Conservation (phyloP, 305 asterid genomes). For the Galium porrigens region DNA sequence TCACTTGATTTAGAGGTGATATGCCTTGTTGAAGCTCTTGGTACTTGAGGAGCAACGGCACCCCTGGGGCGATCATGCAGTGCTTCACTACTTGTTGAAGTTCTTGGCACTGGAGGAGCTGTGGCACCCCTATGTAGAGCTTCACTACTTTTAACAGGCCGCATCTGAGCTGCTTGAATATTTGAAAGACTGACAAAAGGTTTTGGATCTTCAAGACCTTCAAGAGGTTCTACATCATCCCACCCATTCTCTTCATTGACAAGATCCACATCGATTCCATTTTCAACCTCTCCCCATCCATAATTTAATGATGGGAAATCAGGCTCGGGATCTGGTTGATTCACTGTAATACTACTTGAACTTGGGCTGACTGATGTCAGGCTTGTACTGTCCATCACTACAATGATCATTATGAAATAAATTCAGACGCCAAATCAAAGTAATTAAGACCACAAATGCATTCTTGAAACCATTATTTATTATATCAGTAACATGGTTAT, state of each 20-base stretch:
- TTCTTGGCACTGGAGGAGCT: conserved; percentile 30
- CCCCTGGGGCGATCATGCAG: conserved; percentile 51
- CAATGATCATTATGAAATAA: conserved; percentile 20
- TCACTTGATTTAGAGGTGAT: conserved; percentile 33
- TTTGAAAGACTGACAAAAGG: conserved; percentile 66
- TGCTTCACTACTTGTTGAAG: conserved; percentile 27
- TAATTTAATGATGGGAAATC: conserved; percentile 67
- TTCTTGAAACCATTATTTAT: not conserved
- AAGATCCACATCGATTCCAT: conserved; percentile 43
- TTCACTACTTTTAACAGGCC: conserved; percentile 38
- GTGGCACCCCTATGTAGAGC: conserved; percentile 50
- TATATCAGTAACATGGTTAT: not conserved
- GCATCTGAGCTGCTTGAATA: conserved; percentile 85
- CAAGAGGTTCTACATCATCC: conserved; percentile 82
- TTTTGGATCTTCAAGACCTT: conserved; percentile 37
- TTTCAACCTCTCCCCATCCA: conserved; percentile 91
- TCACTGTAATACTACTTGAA: conserved; percentile 39
- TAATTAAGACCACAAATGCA: conserved; percentile 4
- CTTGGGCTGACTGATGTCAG: conserved; percentile 34
- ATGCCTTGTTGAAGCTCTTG: conserved; percentile 42
- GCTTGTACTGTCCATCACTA: conserved; percentile 38
- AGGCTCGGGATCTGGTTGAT: conserved; percentile 44
- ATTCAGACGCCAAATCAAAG: conserved; percentile 15
- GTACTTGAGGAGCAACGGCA: conserved; percentile 51
- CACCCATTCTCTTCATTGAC: conserved; percentile 64